phyloP scores from a whole-genome alignment of 179 eudicot species.

The Drosera spatulata region DNA sequence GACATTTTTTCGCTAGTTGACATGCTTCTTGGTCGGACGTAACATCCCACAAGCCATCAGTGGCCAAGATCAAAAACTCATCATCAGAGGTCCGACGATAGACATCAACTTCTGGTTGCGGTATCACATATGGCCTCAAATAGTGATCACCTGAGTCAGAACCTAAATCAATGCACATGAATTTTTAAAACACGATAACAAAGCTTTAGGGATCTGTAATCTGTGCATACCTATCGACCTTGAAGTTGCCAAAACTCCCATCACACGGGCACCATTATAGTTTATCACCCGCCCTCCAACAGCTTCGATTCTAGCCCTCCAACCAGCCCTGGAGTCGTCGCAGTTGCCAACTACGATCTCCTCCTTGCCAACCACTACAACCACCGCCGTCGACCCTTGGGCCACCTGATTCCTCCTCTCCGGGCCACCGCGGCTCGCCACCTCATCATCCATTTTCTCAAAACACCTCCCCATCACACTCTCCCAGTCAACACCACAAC shows the following conservation, averaged over 20 bases:
- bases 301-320: constrained; percentile 62
- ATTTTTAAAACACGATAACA: no score
- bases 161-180: background rate
- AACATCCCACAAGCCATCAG: constrained; percentile 77
- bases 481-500: no score
- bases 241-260: constrained; percentile 77
- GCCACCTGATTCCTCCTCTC: constrained; percentile 17
- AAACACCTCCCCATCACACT: no score
- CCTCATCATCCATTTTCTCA: constrained; percentile 38
- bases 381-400: constrained; percentile 50
- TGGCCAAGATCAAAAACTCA: constrained; percentile 61
- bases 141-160: constrained; percentile 59
- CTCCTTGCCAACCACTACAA: constrained; percentile 33
- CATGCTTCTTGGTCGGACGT: constrained; percentile 59
- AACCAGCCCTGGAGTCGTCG: constrained; percentile 74
- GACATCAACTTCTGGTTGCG: constrained; percentile 51
- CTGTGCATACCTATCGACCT: constrained; percentile 60
- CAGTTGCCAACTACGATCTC: constrained; percentile 53
- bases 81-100: constrained; percentile 29
- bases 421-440: constrained; percentile 15
- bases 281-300: constrained; percentile 72
- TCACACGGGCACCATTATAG: constrained; percentile 69
- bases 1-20: constrained; percentile 37
- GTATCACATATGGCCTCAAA: constrained; percentile 55
- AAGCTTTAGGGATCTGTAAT: no score